These are phyloP conservation scores for Fraxinus nigra DNA, from an alignment of 305 asterid genomes.

Conservation along the genomic window DNA sequence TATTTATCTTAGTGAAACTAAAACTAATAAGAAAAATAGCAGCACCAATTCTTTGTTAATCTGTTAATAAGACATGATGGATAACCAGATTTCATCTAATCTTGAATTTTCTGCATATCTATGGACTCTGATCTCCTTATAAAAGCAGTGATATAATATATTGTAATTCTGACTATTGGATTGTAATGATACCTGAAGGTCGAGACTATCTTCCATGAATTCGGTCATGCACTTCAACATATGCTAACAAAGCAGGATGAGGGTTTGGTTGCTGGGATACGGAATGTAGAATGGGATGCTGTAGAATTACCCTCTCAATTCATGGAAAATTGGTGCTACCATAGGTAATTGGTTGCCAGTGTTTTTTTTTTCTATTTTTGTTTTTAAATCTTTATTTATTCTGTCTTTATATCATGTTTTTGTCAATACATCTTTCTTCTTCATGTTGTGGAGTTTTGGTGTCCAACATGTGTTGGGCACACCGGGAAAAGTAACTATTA, in stretches of 20 bases:
- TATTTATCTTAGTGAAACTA: background rate
- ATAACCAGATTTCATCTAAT: background rate
- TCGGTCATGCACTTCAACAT: slow-evolving; percentile 99
- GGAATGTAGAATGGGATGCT: slow-evolving; percentile 97
- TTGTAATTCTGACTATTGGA: slow-evolving; percentile 12
- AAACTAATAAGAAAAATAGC: background rate
- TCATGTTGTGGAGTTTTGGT: background rate
- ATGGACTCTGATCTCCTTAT: background rate
- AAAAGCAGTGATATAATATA: background rate
- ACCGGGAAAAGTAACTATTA: background rate
- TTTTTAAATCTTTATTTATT: background rate
- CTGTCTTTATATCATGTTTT: background rate
- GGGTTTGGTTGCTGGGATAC: slow-evolving; percentile 98
- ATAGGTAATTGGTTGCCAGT: slow-evolving; percentile 48
- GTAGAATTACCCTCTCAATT: slow-evolving; percentile 96
- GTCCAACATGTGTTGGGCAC: background rate
- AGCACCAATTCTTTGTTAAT: background rate
- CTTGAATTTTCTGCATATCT: background rate
- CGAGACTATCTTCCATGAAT: slow-evolving; percentile 97
- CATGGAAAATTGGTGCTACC: slow-evolving; percentile 99
- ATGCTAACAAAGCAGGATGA: slow-evolving; percentile 97
- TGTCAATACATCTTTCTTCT: background rate
- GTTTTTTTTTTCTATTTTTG: background rate
- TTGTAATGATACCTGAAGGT: slow-evolving; percentile 52
- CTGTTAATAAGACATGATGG: background rate